Conservation (phyloP, 2,329 filamentous ascomycete genomes). For the Aspergillus sp. region DNA sequence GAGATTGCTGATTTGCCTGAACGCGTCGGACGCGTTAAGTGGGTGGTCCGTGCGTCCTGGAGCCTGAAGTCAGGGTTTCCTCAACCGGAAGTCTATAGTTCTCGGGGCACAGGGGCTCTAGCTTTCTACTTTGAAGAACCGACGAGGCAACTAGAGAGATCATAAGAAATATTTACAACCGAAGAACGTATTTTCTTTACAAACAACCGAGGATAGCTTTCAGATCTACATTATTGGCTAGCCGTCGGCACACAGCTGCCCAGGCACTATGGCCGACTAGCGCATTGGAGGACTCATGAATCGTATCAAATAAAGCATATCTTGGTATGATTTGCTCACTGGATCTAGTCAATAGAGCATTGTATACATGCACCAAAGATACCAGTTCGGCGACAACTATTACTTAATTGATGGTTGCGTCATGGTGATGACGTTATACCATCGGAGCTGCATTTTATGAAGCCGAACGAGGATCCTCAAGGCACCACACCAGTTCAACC, state of each 20-base stretch:
- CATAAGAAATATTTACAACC: too few relatives aligned
- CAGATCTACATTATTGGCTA: background rate
- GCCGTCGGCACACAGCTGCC: background rate
- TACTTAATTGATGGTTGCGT: constrained; percentile 7
- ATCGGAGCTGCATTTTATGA: background rate
- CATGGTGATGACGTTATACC: constrained; percentile 6
- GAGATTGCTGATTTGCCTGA: background rate
- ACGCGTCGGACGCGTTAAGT: constrained; percentile 12
- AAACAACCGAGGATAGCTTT: background rate
- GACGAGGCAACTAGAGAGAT: too few relatives aligned
- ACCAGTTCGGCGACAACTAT: background rate
- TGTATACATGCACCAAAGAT: background rate
- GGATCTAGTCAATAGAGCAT: background rate
- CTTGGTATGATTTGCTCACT: background rate
- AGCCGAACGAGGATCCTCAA: background rate
- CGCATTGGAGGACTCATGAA: background rate
- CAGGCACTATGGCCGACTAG: background rate
- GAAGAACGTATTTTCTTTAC: background rate
- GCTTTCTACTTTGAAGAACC: background rate
- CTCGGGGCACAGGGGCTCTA: background rate
- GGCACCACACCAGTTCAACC: background rate
- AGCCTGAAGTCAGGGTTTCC: background rate
- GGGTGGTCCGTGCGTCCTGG: constrained; percentile 7
- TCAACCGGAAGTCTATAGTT: background rate
- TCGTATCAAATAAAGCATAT: background rate